Evolutionary conservation across 164 flowering plant species (phyloP), one percentile per base, ranked within the genome.

Genomic region (Tetrastigma voinierianum): DNA sequence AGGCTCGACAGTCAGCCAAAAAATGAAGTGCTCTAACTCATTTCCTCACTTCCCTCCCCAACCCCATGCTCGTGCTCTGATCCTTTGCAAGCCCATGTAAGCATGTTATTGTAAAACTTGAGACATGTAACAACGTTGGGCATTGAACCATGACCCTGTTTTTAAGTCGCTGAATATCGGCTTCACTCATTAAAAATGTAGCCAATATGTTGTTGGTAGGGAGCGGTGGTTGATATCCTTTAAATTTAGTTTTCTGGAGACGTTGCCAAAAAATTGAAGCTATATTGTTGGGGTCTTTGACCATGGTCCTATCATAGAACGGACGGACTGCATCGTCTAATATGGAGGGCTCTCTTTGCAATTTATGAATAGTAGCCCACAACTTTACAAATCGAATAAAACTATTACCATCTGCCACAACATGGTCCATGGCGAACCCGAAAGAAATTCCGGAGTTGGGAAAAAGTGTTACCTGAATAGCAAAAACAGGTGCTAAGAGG

Each of bases 81-180:
- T n/a, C n/a, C 56, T 32, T 67, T 14, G 21, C 85, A 84, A n/a
- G 67, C 68, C 78, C 66, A 73, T 51, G 24, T 74, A 69, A 1
- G 78, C 55, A 78, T 1, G 70, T 57, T 9, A 78, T 2, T 10
- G 63, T 72, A 40, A 78, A 84, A 0, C 76, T 44, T 1, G 84
- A 81, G 9, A 72, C 23, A 44, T 24, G 62, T 44, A 57, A 13
- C 17, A 7, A 9, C 14, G n/a, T 4, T 63, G 66, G 40, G 15
- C 10, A 15, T 61, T 19, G 43, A 5, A 32, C 40, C 57, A 23
- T 12, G 48, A 44, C 49, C 12, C 51, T 59, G 17, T 20, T 40
- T 59, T 23, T 21, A 1, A 70, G 51, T n/a, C 44, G 18, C 21
- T 70, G 40, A 16, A 66, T 61, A 3, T 76, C 45, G 8, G 40